phyloP scores from a whole-genome alignment of 768 basidiomycete genomes.

The Leucosporidium creatinivorum region DNA sequence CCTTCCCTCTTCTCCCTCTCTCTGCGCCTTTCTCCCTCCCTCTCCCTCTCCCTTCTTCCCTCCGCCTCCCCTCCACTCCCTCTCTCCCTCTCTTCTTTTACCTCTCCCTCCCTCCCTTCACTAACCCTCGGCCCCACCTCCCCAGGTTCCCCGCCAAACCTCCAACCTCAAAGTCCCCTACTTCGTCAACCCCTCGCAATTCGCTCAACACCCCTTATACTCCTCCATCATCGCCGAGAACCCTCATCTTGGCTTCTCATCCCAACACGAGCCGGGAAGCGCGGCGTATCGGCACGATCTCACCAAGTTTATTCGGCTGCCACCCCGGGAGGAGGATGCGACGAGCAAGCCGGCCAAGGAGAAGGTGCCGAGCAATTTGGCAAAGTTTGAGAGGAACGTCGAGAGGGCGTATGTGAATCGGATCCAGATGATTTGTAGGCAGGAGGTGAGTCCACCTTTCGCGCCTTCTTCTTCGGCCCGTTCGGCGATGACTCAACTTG shows the following conservation, averaged over 20 bases:
- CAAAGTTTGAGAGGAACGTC: constrained; percentile 24
- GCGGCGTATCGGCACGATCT: constrained; percentile 4
- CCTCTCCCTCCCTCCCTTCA: not conserved
- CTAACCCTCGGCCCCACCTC: not conserved
- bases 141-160: constrained; percentile 52
- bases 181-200: constrained; percentile 72
- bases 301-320: not conserved
- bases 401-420: constrained; percentile 39
- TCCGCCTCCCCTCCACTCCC: no score
- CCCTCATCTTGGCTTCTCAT: constrained; percentile 11
- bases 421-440: constrained; percentile 64
- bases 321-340: not conserved
- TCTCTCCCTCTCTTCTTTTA: no score
- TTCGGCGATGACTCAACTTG: no score
- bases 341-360: no score
- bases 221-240: constrained; percentile 10
- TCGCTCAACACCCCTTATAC: constrained; percentile 65
- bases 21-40: no score
- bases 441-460: constrained; percentile 44
- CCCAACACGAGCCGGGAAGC: not conserved
- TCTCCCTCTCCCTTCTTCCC: no score
- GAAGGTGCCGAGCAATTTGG: not conserved
- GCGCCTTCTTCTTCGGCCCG: no score
- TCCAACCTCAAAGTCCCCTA: constrained; percentile 58
- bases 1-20: no score